Evolutionary conservation across 768 basidiomycete species (phyloP).

Genomic region (Phaeotremella skinneri): DNA sequence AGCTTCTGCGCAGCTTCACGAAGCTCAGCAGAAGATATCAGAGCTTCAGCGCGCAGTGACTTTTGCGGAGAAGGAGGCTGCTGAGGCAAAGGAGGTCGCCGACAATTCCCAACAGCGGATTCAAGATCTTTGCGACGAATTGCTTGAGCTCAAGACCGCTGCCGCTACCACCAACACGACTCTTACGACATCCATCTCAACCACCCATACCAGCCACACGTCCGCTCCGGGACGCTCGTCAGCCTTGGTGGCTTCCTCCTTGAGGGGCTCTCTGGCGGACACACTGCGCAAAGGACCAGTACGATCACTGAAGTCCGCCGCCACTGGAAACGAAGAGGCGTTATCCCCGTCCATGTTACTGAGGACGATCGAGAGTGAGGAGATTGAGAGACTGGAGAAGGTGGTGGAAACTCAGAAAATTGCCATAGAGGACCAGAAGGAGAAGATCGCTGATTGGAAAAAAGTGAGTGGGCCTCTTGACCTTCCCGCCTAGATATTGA

Average conservation of each 20-base stretch:
- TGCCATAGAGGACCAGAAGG: constrained; percentile 43
- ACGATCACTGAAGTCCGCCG: background rate
- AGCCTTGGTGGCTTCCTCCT: constrained; percentile 6
- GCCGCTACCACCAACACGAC: constrained; percentile 4
- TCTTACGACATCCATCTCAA: constrained; percentile 12
- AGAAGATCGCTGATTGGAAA: constrained; percentile 45
- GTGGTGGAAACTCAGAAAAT: constrained; percentile 43
- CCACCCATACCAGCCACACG: constrained; percentile 5
- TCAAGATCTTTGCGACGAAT: constrained; percentile 5
- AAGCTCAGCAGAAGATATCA: constrained; percentile 8
- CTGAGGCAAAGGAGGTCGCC: background rate
- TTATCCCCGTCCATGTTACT: background rate
- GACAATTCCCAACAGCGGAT: background rate
- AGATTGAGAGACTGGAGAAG: constrained; percentile 45
- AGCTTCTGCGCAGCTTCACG: constrained; percentile 5
- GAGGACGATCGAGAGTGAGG: constrained; percentile 23
- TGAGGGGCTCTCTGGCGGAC: background rate
- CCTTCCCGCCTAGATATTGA: background rate
- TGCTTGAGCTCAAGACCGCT: constrained; percentile 7
- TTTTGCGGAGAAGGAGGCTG: constrained; percentile 1
- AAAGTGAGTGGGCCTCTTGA: constrained; percentile 28
- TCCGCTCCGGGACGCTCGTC: constrained; percentile 11
- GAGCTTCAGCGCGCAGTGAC: constrained; percentile 15
- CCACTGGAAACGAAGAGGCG: constrained; percentile 1
- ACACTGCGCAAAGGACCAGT: background rate